phyloP scores from a whole-genome alignment of 1,284 basidiomycete genomes.

The Waitea zeae region DNA sequence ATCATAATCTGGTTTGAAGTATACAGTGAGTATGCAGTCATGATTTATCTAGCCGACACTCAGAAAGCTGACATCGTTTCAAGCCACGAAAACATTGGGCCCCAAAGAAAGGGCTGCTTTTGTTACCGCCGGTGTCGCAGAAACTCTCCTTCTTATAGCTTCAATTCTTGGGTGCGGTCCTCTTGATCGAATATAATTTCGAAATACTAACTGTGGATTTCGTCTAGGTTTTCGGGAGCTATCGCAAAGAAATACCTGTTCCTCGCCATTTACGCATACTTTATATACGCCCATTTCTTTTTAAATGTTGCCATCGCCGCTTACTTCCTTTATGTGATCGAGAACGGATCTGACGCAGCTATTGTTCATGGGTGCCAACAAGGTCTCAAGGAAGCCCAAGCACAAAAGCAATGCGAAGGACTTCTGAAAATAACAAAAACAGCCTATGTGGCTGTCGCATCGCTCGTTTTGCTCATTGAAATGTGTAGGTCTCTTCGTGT shows the following conservation, averaged over 20 bases:
- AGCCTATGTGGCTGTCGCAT: conserved; percentile 27
- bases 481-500: conserved; percentile 24
- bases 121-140: conserved; percentile 28
- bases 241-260: conserved; percentile 43
- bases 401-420: conserved; percentile 24
- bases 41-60: too few species aligned
- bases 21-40: conserved; percentile 24
- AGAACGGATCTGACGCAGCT: conserved; percentile 23
- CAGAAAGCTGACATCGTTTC: too few species aligned
- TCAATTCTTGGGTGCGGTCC: conserved; percentile 34
- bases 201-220: conserved; percentile 2
- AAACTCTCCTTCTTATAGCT: conserved; percentile 28
- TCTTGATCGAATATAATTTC: neutral
- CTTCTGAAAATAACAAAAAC: conserved; percentile 23
- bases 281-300: conserved; percentile 37
- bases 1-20: conserved; percentile 42
- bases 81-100: conserved; percentile 19
- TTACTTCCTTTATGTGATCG: conserved; percentile 33
- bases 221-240: conserved; percentile 33
- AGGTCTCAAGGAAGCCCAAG: conserved; percentile 21
- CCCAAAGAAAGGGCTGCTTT: conserved; percentile 22
- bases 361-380: conserved; percentile 25
- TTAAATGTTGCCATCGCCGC: conserved; percentile 34
- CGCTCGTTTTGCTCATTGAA: conserved; percentile 28
- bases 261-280: conserved; percentile 34